Evolutionary conservation across 2,329 filamentous ascomycete genomes (phyloP).

Genomic region (Claviceps spartinae): DNA sequence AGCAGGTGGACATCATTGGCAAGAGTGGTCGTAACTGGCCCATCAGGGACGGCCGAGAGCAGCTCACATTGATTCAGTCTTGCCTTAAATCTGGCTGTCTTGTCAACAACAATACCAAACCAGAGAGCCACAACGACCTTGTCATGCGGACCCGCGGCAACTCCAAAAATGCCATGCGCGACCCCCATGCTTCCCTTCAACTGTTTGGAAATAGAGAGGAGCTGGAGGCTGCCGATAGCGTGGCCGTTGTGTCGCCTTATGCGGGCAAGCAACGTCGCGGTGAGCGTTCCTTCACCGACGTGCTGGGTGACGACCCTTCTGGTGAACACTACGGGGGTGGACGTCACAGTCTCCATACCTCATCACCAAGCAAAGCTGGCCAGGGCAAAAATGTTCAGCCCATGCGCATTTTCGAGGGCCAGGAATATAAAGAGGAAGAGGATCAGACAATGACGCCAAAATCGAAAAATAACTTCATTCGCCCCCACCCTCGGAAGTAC

Average conservation of each 20-base stretch:
- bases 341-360: slow-evolving; percentile 34
- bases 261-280: slow-evolving; percentile 39
- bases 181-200: slow-evolving; percentile 57
- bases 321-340: slow-evolving; percentile 30
- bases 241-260: slow-evolving; percentile 45
- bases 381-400: slow-evolving; percentile 48
- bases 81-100: slow-evolving; percentile 39
- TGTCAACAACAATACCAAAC: slow-evolving; percentile 14
- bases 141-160: slow-evolving; percentile 34
- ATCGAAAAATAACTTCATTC: slow-evolving; percentile 31
- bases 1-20: slow-evolving; percentile 88
- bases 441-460: slow-evolving; percentile 28
- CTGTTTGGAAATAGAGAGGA: slow-evolving; percentile 61
- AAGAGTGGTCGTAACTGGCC: slow-evolving; percentile 87
- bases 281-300: slow-evolving; percentile 60
- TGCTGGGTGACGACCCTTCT: slow-evolving; percentile 43
- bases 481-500: slow-evolving; percentile 67
- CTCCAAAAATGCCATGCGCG: slow-evolving; percentile 42
- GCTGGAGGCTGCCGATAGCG: slow-evolving; percentile 34
- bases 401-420: slow-evolving; percentile 49
- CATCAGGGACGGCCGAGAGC: slow-evolving; percentile 74
- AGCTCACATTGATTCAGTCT: slow-evolving; percentile 60
- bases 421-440: slow-evolving; percentile 27
- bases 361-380: slow-evolving; percentile 36
- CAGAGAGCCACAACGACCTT: slow-evolving; percentile 23